phyloP scores from a whole-genome alignment of 805 yeast genomes.

The Saccharomycopsis sp. region DNA sequence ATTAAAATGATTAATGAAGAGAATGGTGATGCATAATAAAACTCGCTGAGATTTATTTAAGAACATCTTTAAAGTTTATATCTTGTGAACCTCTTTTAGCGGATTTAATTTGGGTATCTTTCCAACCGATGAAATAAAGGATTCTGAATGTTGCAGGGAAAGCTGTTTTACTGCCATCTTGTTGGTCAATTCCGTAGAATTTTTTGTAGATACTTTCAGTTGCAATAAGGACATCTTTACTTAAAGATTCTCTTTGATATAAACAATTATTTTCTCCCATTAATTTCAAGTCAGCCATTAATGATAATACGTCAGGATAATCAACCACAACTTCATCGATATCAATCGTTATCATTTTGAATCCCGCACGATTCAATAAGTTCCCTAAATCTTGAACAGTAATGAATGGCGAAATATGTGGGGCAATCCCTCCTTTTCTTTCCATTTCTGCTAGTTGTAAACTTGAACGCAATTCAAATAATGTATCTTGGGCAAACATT shows the following conservation, averaged over 20 bases:
- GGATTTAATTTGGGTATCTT: slow-evolving; percentile 66
- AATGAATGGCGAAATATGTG: slow-evolving; percentile 75
- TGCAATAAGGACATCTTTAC: slow-evolving; percentile 63
- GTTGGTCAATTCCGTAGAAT: slow-evolving; percentile 60
- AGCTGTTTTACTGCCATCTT: slow-evolving; percentile 32
- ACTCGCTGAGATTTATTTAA: slow-evolving; percentile 23
- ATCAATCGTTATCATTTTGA: slow-evolving; percentile 74
- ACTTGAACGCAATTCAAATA: slow-evolving; percentile 75
- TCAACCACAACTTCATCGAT: slow-evolving; percentile 77
- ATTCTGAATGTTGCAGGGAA: slow-evolving; percentile 79
- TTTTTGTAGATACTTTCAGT: slow-evolving; percentile 67
- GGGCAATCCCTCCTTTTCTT: slow-evolving; percentile 70
- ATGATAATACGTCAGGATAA: slow-evolving; percentile 62
- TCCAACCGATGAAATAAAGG: slow-evolving; percentile 87
- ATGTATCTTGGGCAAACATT: slow-evolving; percentile 76
- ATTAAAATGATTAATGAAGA: slow-evolving; percentile 45
- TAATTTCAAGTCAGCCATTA: slow-evolving; percentile 62
- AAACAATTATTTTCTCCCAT: slow-evolving; percentile 86
- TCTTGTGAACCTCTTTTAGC: slow-evolving; percentile 66
- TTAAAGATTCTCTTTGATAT: slow-evolving; percentile 33
- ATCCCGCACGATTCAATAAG: slow-evolving; percentile 66
- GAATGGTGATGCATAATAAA: slow-evolving; percentile 42
- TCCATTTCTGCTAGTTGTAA: slow-evolving; percentile 80
- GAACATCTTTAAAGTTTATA: slow-evolving; percentile 58
- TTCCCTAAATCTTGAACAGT: slow-evolving; percentile 72